phyloP scores from a whole-genome alignment of 441 rosid species.

The Raphanus hybrid region DNA sequence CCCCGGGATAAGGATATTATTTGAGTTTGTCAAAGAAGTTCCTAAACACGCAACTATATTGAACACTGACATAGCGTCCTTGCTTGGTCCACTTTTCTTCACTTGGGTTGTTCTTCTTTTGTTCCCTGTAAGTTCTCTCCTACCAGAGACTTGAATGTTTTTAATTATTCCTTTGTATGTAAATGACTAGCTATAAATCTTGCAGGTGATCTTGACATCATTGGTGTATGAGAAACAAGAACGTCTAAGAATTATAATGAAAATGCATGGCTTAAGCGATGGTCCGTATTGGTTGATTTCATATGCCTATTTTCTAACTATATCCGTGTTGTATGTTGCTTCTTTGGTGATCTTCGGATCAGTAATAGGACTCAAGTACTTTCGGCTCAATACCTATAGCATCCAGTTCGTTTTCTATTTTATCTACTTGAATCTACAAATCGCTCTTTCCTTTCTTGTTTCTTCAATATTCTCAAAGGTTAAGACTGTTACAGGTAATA shows the following conservation, averaged over 20 bases:
- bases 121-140: constrained; percentile 78
- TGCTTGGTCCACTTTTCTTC: constrained; percentile 85
- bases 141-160: background rate
- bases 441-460: constrained; percentile 70
- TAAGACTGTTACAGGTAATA: constrained; percentile 86
- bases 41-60: constrained; percentile 55
- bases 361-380: constrained; percentile 72
- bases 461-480: constrained; percentile 76
- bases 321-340: constrained; percentile 68
- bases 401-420: constrained; percentile 80
- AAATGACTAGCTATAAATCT: background rate
- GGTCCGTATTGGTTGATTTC: constrained; percentile 96
- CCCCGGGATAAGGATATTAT: constrained; percentile 58
- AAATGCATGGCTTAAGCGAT: constrained; percentile 98
- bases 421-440: constrained; percentile 82
- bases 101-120: constrained; percentile 90
- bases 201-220: constrained; percentile 75
- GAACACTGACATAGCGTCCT: constrained; percentile 64
- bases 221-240: constrained; percentile 89
- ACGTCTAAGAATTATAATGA: constrained; percentile 92
- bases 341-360: constrained; percentile 85
- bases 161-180: background rate
- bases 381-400: constrained; percentile 71
- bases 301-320: constrained; percentile 78
- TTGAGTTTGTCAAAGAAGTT: constrained; percentile 90